Evolutionary conservation across 805 yeast genomes (phyloP), one percentile per base, ranked within the genome.

Genomic region (Komagataella populi): DNA sequence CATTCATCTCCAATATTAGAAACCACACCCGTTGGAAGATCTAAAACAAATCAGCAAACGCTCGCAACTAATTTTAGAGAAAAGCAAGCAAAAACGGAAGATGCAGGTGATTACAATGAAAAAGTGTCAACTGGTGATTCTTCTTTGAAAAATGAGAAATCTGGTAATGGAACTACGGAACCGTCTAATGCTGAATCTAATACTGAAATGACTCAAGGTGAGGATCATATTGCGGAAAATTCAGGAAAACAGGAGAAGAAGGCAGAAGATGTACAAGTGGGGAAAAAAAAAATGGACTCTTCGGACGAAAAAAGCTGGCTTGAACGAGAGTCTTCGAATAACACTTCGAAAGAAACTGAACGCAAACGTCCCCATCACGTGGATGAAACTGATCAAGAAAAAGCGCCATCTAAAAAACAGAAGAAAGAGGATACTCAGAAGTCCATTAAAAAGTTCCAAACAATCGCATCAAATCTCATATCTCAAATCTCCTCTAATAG

Each of bases 401-500:
- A 3, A 14, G 7, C 8, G 3, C 44, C 23, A 7, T 14, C 23
- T 16, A n/a, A 14, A 10, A 43, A 16, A 8, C 47, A 17, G 30
- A 47, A 39, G 30, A 44, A 30, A 30, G 39, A 30, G 39, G 39
- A 30, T 10, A 45, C 47, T 7, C 47, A 22, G 18, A 44, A 36
- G 10, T 46, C 68, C 47, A 71, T 70, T 52, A 80, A 81, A 59
- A 70, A 80, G 55, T 81, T 85, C 63, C 84, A 79, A 55, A 68
- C 74, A 20, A 69, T 83, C 17, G 83, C 87, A 0, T 67, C 74
- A 6, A 84, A 83, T 47, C 67, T 87, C 36, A 65, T 87, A 48
- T 71, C 78, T 16, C 81, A 82, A 54, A 79, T 86, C 6, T 75
- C 83, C 44, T 80, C 87, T 1, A 83, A 84, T 62, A 70, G 87